Evolutionary conservation across 208 protist species (phyloP).

Genomic region (Leishmania tropica): DNA sequence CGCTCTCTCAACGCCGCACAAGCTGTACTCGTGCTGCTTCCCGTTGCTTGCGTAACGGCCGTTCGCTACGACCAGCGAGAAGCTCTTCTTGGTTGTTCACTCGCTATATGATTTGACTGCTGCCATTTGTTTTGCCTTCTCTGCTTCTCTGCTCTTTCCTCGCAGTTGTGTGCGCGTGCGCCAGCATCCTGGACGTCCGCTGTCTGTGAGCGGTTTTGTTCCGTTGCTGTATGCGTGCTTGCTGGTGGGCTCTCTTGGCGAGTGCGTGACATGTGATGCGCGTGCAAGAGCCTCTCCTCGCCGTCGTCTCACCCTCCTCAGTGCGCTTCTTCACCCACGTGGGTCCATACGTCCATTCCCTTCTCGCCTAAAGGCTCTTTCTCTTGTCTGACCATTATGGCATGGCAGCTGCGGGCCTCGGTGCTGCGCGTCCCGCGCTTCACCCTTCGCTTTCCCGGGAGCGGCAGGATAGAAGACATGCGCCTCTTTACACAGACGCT

Average conservation of each 20-base stretch:
- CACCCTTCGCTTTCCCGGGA: conserved; percentile 54
- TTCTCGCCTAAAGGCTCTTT: neutral
- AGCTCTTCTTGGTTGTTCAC: neutral
- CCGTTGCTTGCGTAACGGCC: neutral
- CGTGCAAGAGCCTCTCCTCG: neutral
- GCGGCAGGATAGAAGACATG: conserved; percentile 61
- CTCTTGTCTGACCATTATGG: conserved; percentile 1
- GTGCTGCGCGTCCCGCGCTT: conserved; percentile 26
- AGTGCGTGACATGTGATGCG: neutral
- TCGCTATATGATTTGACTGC: neutral
- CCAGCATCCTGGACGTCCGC: neutral
- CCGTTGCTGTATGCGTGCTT: neutral
- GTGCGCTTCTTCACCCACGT: neutral
- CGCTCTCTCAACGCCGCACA: neutral
- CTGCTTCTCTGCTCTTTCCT: neutral
- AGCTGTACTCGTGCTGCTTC: neutral
- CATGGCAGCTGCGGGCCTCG: conserved; percentile 27
- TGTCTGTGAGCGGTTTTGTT: neutral
- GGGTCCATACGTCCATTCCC: neutral
- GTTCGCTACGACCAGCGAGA: neutral
- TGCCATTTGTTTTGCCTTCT: neutral
- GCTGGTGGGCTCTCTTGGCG: neutral
- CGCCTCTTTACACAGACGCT: conserved; percentile 67
- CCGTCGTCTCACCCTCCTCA: neutral
- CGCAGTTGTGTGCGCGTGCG: neutral